phyloP scores from a whole-genome alignment of 306 rosid genomes.

The Pueraria montana region DNA sequence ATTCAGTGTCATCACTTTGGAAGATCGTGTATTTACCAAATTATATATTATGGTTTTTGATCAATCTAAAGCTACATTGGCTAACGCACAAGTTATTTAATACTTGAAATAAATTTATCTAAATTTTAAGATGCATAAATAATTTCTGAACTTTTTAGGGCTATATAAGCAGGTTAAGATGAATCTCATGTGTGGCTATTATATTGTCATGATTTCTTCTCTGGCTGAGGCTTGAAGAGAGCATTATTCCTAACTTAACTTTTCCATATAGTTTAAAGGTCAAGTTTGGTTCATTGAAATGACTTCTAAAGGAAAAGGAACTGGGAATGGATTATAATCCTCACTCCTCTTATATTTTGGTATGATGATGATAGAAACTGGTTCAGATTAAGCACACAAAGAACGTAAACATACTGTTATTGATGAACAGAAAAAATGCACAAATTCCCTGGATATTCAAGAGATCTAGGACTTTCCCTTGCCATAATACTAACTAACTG shows the following conservation, averaged over 20 bases:
- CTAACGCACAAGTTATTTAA: neutral
- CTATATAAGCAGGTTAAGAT: neutral
- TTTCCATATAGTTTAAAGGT: neutral
- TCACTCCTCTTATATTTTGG: neutral
- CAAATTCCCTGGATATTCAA: too few species aligned
- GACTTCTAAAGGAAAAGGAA: neutral
- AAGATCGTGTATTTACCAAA: too few species aligned
- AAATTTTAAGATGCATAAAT: constrained; percentile 1
- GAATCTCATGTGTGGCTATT: neutral
- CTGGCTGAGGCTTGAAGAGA: constrained; percentile 2
- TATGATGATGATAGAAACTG: neutral
- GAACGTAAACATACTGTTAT: too few species aligned
- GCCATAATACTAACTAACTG: too few species aligned
- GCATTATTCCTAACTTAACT: neutral
- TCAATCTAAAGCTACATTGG: neutral
- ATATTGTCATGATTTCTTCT: neutral
- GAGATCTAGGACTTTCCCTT: too few species aligned
- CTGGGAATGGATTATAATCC: neutral
- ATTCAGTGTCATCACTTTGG: neutral
- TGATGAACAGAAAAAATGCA: too few species aligned
- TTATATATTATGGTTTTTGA: too few species aligned
- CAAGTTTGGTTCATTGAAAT: neutral
- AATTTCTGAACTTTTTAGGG: neutral
- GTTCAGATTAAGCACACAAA: too few species aligned
- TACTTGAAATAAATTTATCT: neutral